phyloP scores from a whole-genome alignment of 1,284 basidiomycete species.

The Cerioporus squamosus region DNA sequence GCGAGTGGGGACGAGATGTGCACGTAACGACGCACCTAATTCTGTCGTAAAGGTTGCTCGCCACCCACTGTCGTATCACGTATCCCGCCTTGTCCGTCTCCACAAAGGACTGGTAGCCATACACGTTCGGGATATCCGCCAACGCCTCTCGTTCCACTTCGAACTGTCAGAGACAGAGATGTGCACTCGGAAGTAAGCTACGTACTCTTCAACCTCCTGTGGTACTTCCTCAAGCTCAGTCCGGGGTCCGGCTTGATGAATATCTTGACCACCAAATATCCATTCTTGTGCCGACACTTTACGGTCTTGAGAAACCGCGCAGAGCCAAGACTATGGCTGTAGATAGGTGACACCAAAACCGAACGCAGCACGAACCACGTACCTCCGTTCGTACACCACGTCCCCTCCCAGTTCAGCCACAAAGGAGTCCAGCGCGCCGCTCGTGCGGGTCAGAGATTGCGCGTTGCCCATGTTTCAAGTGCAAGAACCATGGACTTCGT shows the following conservation, averaged over 20 bases:
- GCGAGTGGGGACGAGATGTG: slow-evolving; percentile 46
- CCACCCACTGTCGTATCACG: slow-evolving; percentile 93
- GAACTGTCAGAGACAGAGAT: slow-evolving; percentile 4
- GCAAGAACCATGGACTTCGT: too few relatives aligned
- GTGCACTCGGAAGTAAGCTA: slow-evolving; percentile 37
- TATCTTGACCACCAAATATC: slow-evolving; percentile 78
- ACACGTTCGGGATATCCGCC: slow-evolving; percentile 85
- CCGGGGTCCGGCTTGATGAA: slow-evolving; percentile 80
- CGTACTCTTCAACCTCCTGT: slow-evolving; percentile 68
- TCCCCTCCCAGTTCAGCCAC: slow-evolving; percentile 87
- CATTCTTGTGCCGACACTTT: slow-evolving; percentile 73
- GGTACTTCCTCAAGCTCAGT: slow-evolving; percentile 64
- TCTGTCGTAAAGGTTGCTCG: slow-evolving; percentile 95
- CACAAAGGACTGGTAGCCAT: slow-evolving; percentile 88
- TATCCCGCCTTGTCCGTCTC: slow-evolving; percentile 98
- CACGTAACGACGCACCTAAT: slow-evolving; percentile 74
- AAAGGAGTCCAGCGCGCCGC: slow-evolving; percentile 86
- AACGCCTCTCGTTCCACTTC: slow-evolving; percentile 86
- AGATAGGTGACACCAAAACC: slow-evolving; percentile 1
- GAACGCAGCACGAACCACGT: slow-evolving; percentile 19
- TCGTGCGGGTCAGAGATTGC: slow-evolving; percentile 71
- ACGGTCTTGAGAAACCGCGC: slow-evolving; percentile 96
- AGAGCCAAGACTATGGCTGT: slow-evolving; percentile 73
- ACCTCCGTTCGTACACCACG: slow-evolving; percentile 92
- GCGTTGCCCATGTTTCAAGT: slow-evolving; percentile 63